Percentiles rank a stretch among this genome's conserved stretches.
Evolutionary conservation across 805 yeast species (phyloP).

Genomic region (Sugiyamaella mastotermitis): DNA sequence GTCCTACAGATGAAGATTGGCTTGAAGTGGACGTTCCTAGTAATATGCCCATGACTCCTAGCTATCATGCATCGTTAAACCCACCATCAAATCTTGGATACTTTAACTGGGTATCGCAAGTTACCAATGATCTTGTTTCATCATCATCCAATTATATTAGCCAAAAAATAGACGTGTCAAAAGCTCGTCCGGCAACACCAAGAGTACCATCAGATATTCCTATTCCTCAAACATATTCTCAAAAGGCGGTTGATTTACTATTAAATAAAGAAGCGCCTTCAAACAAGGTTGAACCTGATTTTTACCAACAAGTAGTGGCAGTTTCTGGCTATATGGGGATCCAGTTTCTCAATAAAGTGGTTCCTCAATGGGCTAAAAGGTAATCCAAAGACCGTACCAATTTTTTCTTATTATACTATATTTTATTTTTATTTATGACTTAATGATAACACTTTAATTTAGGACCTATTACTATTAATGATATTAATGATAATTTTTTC

Average conservation of each 20-base stretch:
- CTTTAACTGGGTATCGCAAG: slow-evolving; percentile 16
- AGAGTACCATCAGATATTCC: not conserved
- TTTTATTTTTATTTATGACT: too few relatives aligned
- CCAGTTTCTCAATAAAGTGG: slow-evolving; percentile 13
- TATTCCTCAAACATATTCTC: not conserved
- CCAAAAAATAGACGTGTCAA: slow-evolving; percentile 9
- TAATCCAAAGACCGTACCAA: not conserved
- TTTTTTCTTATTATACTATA: not conserved
- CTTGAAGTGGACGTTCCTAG: slow-evolving; percentile 7
- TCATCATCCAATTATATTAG: slow-evolving; percentile 16
- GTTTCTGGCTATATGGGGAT: slow-evolving; percentile 21
- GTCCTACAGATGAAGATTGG: slow-evolving; percentile 22
- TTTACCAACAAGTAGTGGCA: slow-evolving; percentile 18
- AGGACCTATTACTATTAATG: too few relatives aligned
- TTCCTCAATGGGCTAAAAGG: slow-evolving; percentile 15
- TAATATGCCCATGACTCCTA: not conserved
- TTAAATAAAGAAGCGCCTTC: not conserved
- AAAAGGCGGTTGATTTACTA: not conserved
- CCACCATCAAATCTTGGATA: slow-evolving; percentile 8
- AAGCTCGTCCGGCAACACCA: not conserved
- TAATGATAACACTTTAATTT: too few relatives aligned
- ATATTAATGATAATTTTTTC: too few relatives aligned
- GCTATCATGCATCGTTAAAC: slow-evolving; percentile 9
- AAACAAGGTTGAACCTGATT: slow-evolving; percentile 4
- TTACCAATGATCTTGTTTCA: slow-evolving; percentile 18